Conservation (phyloP, 768 basidiomycete species). For the Boletus reticuloceps region DNA sequence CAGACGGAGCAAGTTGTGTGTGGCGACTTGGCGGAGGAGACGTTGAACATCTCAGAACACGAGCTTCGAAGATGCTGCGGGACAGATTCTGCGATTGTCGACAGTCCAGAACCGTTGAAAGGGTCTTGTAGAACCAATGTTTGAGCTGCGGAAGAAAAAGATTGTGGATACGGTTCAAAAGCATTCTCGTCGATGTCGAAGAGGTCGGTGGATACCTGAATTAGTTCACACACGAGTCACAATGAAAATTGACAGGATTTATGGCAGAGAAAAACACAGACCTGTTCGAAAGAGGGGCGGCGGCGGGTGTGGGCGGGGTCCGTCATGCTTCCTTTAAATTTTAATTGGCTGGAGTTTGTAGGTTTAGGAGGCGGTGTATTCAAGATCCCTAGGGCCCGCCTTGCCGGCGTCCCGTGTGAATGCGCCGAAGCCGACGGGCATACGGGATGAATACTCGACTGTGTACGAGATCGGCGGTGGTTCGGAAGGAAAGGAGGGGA, state of each 20-base stretch:
- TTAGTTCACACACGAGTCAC: constrained; percentile 17
- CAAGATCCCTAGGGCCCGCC: constrained; percentile 37
- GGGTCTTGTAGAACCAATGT: constrained; percentile 42
- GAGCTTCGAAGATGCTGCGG: constrained; percentile 23
- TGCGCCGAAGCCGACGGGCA: constrained; percentile 23
- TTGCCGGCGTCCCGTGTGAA: constrained; percentile 31
- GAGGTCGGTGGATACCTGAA: constrained; percentile 50
- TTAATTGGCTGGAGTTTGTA: constrained; percentile 50
- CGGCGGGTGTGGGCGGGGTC: constrained; percentile 60
- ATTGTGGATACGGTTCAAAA: constrained; percentile 48
- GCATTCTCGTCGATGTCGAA: constrained; percentile 78
- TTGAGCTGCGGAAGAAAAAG: constrained; percentile 32
- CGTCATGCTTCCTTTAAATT: constrained; percentile 68
- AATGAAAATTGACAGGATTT: constrained; percentile 5
- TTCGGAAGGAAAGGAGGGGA: constrained; percentile 57
- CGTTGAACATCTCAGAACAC: constrained; percentile 23
- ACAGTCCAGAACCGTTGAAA: constrained; percentile 37
- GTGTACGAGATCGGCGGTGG: constrained; percentile 56
- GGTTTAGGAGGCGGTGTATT: constrained; percentile 69
- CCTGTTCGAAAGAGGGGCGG: constrained; percentile 40
- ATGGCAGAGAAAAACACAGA: constrained; percentile 21
- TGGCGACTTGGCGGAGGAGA: constrained; percentile 8
- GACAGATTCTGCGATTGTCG: constrained; percentile 31
- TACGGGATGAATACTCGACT: constrained; percentile 47
- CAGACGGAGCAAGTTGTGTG: constrained; percentile 61